Evolutionary conservation across 2,329 filamentous ascomycete genomes (phyloP).

Genomic region (Talaromyces pinophilus): DNA sequence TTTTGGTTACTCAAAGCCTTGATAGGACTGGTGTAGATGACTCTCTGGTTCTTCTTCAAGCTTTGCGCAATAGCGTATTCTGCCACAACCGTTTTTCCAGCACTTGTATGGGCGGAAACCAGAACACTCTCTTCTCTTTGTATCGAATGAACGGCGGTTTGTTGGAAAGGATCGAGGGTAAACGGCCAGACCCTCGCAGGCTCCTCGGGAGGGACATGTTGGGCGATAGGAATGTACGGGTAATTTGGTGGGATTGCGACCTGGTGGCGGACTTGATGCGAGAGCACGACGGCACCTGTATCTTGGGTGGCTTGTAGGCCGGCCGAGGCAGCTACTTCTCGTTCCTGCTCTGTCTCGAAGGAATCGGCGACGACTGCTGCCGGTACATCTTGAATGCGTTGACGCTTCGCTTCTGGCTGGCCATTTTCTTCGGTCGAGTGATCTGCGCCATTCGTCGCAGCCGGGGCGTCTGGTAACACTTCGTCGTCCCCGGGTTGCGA

Average conservation of each 20-base stretch:
- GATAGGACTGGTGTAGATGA: slow-evolving; percentile 99
- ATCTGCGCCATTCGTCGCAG: slow-evolving; percentile 26
- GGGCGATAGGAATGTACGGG: slow-evolving; percentile 89
- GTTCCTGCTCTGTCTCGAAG: slow-evolving; percentile 91
- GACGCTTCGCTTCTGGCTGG: slow-evolving; percentile 50
- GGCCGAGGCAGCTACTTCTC: slow-evolving; percentile 80
- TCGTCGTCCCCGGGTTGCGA: slow-evolving; percentile 36
- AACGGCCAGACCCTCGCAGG: slow-evolving; percentile 86
- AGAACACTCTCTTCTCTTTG: slow-evolving; percentile 94
- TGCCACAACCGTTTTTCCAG: slow-evolving; percentile 96
- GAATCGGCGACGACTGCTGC: slow-evolving; percentile 86
- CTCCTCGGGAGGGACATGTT: slow-evolving; percentile 85
- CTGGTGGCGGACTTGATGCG: slow-evolving; percentile 98
- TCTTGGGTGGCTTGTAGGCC: slow-evolving; percentile 67
- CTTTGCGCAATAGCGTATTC: slow-evolving; percentile 98
- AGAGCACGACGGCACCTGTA: slow-evolving; percentile 69
- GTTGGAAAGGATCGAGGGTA: slow-evolving; percentile 95
- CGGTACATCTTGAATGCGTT: slow-evolving; percentile 60
- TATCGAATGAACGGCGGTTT: slow-evolving; percentile 90
- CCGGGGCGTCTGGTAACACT: slow-evolving; percentile 28
- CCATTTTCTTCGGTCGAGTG: slow-evolving; percentile 32
- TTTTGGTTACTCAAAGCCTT: slow-evolving; percentile 99
- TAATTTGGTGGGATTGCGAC: slow-evolving; percentile 93
- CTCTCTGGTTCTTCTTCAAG: slow-evolving; percentile 93
- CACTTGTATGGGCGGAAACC: slow-evolving; percentile 95